Evolutionary conservation across 2,329 filamentous ascomycete genomes (phyloP).

Genomic region (Boeremia exigua): DNA sequence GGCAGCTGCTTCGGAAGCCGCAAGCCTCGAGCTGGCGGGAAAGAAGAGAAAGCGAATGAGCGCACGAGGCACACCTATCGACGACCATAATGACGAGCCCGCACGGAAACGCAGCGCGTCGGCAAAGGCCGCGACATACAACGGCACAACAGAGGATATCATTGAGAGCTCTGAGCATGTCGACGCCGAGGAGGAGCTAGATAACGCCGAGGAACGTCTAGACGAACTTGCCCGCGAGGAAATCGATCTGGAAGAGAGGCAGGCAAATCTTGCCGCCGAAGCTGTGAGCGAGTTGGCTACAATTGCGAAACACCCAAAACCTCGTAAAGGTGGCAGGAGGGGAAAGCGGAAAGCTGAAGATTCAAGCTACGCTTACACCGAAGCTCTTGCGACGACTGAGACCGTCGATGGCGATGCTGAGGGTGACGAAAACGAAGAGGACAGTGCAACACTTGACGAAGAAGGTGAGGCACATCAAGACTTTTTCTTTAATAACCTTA

Average conservation of each 20-base stretch:
- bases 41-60: slow-evolving; percentile 56
- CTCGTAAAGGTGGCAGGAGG: slow-evolving; percentile 49
- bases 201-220: slow-evolving; percentile 50
- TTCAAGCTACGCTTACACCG: slow-evolving; percentile 25
- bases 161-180: slow-evolving; percentile 36
- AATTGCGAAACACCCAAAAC: slow-evolving; percentile 46
- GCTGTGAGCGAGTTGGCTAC: slow-evolving; percentile 42
- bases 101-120: slow-evolving; percentile 47
- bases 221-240: slow-evolving; percentile 41
- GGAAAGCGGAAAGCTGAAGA: slow-evolving; percentile 61
- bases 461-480: slow-evolving; percentile 35
- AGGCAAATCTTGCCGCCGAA: slow-evolving; percentile 42
- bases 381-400: slow-evolving; percentile 66
- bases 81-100: slow-evolving; percentile 44
- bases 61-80: slow-evolving; percentile 47
- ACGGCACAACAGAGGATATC: slow-evolving; percentile 40
- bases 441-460: slow-evolving; percentile 45
- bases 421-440: slow-evolving; percentile 54
- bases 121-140: slow-evolving; percentile 29
- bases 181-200: slow-evolving; percentile 59
- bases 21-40: slow-evolving; percentile 37
- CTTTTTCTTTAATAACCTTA: not conserved
- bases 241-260: slow-evolving; percentile 42
- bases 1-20: slow-evolving; percentile 41
- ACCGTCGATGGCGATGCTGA: slow-evolving; percentile 63